These are phyloP conservation scores for Fusarium sp. DNA, from an alignment of 2,329 filamentous ascomycete genomes.

Conservation along the genomic window DNA sequence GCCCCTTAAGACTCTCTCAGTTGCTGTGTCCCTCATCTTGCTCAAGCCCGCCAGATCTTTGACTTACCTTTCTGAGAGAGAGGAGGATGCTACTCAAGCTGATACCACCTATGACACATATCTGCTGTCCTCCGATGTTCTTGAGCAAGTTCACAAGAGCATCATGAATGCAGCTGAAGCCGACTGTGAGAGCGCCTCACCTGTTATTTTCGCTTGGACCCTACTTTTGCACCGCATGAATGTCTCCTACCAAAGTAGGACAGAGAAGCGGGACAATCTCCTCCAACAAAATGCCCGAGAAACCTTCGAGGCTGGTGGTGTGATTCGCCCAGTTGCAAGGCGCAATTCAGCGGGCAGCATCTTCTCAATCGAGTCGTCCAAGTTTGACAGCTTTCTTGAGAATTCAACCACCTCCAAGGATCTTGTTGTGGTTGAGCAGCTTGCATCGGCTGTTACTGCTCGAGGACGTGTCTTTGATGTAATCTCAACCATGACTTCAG, in stretches of 20 bases:
- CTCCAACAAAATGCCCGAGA: conserved; percentile 70
- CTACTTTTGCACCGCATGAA: conserved; percentile 79
- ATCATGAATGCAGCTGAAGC: conserved; percentile 70
- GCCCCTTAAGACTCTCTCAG: conserved; percentile 76
- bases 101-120: conserved; percentile 65
- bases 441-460: conserved; percentile 62
- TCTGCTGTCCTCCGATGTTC: conserved; percentile 74
- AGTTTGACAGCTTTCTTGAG: conserved; percentile 69
- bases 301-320: conserved; percentile 63
- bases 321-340: conserved; percentile 56
- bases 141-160: conserved; percentile 80
- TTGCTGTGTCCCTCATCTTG: conserved; percentile 77
- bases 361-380: conserved; percentile 70
- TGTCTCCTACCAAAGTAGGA: conserved; percentile 70
- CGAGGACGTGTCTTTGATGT: conserved; percentile 66
- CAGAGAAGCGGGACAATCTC: conserved; percentile 69
- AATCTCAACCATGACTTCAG: conserved; percentile 62
- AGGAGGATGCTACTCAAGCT: conserved; percentile 50
- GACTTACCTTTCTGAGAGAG: conserved; percentile 52
- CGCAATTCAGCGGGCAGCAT: conserved; percentile 72
- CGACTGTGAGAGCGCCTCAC: conserved; percentile 73
- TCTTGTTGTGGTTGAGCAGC: conserved; percentile 61
- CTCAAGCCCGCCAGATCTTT: conserved; percentile 73
- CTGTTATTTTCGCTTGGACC: conserved; percentile 84
- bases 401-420: conserved; percentile 63